phyloP scores from a whole-genome alignment of 1,284 basidiomycete species.

The Somion occarium region DNA sequence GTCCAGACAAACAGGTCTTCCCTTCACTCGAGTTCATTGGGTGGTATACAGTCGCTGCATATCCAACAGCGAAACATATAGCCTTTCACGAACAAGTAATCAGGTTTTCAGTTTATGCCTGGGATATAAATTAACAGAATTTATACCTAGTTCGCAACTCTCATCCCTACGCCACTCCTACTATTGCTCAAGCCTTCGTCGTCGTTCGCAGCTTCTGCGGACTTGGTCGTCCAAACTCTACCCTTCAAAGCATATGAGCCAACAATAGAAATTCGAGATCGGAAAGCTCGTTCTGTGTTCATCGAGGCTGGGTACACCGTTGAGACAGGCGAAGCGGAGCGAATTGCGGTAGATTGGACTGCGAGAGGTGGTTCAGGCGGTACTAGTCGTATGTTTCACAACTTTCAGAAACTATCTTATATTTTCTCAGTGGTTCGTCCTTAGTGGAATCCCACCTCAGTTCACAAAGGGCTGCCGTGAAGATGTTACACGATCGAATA shows the following conservation, averaged over 20 bases:
- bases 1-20: conserved; percentile 93
- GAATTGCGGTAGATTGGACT: conserved; percentile 96
- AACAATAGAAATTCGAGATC: conserved; percentile 76
- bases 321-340: conserved; percentile 97
- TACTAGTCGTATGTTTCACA: conserved; percentile 66
- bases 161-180: conserved; percentile 76
- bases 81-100: conserved; percentile 80
- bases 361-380: conserved; percentile 85
- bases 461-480: conserved; percentile 90
- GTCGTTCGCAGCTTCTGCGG: conserved; percentile 43
- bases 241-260: conserved; percentile 90
- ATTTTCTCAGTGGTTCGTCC: not conserved
- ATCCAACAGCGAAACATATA: conserved; percentile 72
- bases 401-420: not conserved
- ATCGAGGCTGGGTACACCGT: conserved; percentile 80
- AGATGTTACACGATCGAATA: conserved; percentile 93
- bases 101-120: conserved; percentile 6
- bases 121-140: not conserved
- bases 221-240: conserved; percentile 61
- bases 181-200: conserved; percentile 61
- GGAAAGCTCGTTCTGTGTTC: conserved; percentile 74
- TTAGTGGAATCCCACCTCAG: conserved; percentile 86
- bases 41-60: conserved; percentile 87
- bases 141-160: conserved; percentile 56
- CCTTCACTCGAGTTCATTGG: conserved; percentile 95